Base-by-base conservation (phyloP, 1,139 yeast genomes). In the Casaregolazyma suthepensis region DNA sequence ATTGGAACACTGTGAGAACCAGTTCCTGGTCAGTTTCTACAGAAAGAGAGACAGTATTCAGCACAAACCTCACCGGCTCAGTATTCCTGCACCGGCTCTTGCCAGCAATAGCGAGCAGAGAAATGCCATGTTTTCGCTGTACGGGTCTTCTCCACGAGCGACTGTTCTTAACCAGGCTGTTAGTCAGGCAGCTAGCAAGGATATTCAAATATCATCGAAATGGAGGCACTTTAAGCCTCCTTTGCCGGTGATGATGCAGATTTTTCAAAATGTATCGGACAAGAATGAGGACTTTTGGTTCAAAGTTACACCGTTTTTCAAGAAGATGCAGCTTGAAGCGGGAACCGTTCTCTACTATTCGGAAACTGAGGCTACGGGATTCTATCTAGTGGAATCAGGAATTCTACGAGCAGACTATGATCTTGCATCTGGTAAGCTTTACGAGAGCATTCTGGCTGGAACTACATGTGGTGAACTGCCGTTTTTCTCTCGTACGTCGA, bases 1-100 rank as follows among this genome's bases (percentile, higher is more conserved):
- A 0, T 75, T 93, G 52, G 98, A 93, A 69, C 91, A 96, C 96
- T 89, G 97, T 74, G 99, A 93, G 66, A 91, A 93, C 70, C 83
- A 86, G 60, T 89, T 90, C 63, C 76, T 93, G 62, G 76, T 80
- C 48, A 83, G 88, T 49, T 90, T 87, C 70, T 79, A 75, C 59
- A 65, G 72, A 20, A 69, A 66, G 35, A 61, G 71, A n/a, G 69
- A 67, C 37, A 45, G 31, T 5, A 29, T 49, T 13, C 51, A 48
- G 42, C 37, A 43, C 42, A 52, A 13, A 23, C 23, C 37, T 7
- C 26, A 38, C 12, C 40, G 45, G 22, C 49, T 23, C 43, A 40
- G 40, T 10, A 47, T 47, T 15, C 50, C 50, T 38, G 44, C 45
- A 6, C 20, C n/a, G 1, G 18, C 45, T 13, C 40, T 35, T 35